phyloP scores from a whole-genome alignment of 306 rosid genomes.

The Lupinus albus region DNA sequence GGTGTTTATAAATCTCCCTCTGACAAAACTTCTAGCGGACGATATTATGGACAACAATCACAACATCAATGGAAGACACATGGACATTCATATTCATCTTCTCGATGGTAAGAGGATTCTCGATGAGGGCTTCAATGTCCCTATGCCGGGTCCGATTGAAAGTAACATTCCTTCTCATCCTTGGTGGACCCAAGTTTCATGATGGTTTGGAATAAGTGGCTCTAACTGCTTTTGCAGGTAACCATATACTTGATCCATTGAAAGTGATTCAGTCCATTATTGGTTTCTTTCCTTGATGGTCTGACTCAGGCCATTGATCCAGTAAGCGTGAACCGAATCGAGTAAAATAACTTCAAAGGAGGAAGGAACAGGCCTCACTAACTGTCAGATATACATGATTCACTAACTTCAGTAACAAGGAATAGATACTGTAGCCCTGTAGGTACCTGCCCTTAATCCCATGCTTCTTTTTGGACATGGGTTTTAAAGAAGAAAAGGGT shows the following conservation, averaged over 20 bases:
- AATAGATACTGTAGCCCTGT: constrained; percentile 6
- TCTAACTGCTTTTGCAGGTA: constrained; percentile 40
- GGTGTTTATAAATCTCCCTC: constrained; percentile 52
- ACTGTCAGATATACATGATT: constrained; percentile 25
- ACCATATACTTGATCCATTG: constrained; percentile 32
- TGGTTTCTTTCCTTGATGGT: constrained; percentile 1
- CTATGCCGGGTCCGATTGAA: constrained; percentile 9
- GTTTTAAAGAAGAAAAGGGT: constrained; percentile 1
- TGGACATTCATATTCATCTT: constrained; percentile 41
- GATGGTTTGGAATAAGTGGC: constrained; percentile 34
- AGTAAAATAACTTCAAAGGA: constrained; percentile 16
- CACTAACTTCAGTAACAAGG: constrained; percentile 27
- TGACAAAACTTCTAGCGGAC: constrained; percentile 49
- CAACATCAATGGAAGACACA: constrained; percentile 50
- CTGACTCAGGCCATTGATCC: constrained; percentile 26
- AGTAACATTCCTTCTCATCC: constrained; percentile 30
- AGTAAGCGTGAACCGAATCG: constrained; percentile 28
- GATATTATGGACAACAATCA: constrained; percentile 39
- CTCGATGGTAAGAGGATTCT: constrained; percentile 44
- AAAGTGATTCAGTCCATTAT: constrained; percentile 33
- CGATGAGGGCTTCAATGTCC: constrained; percentile 14
- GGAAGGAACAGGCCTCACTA: constrained; percentile 29
- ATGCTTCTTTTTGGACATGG: constrained; percentile 10
- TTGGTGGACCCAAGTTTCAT: constrained; percentile 34
- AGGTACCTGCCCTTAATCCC: constrained; percentile 10